Base-by-base conservation (phyloP, 352 stramenopile genomes). In the Phytophthora gonapodyides region DNA sequence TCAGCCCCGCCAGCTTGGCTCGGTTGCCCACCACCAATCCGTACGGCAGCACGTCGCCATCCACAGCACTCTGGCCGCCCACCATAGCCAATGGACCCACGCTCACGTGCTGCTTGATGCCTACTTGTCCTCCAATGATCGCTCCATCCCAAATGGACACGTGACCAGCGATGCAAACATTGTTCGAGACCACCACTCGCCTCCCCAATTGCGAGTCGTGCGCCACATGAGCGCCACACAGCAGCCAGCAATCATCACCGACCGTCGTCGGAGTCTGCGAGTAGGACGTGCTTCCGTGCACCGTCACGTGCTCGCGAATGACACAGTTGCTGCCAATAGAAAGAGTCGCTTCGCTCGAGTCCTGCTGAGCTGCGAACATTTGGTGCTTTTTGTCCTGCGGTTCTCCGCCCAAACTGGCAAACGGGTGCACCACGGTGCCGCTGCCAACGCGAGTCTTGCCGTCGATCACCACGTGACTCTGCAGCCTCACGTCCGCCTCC, bases 341-440 rank as follows among this genome's bases (percentile, higher is more conserved):
- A 3, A 93, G 66, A 31, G 78, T 72, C 40, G 46, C 21, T 2
- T 68, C 48, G 5, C 27, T 44, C 11, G 33, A 48, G 1, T 63
- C 33, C 11, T 64, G 16, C 6, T 36, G 27, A 31, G 27, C 40
- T 7, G 33, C 11, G 44, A 60, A 64, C 11, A 71, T 53, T 8
- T 40, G 40, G 57, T 93, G 84, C 47, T 94, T 94, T 64, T 92
- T 94, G 64, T 94, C 86, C 54, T 94, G 86, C 16, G 86, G 82
- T 17, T 85, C 74, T 5, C 80, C 86, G 6, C 86, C 86, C 44
- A 94, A 65, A 43, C 81, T 88, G 21, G 82, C 86, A 57, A 94
- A 94, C 38, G 86, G 77, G 35, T 91, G 72, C 11, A 94, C 57
- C 9, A 82, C 56, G 10, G 83, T 91, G 43, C 75, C 75, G 10